These are phyloP conservation scores for Dryas alaskensis DNA, from an alignment of 306 rosid genomes.

Conservation along the genomic window DNA sequence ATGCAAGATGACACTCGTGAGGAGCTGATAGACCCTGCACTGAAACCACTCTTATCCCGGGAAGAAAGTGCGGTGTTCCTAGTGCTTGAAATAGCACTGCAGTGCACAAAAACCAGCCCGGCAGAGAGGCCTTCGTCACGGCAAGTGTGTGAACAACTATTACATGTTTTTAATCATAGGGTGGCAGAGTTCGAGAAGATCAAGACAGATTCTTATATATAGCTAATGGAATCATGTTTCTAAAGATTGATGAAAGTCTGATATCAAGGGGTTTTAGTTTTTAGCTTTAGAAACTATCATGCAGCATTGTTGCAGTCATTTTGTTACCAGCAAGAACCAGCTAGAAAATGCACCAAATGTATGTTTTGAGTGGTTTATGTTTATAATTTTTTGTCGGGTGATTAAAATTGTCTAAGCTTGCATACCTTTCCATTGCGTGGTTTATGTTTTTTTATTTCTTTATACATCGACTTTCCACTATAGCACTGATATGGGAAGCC, in stretches of 20 bases:
- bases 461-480: too few relatives aligned
- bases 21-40: slow-evolving; percentile 60
- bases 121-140: slow-evolving; percentile 79
- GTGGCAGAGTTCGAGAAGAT: slow-evolving; percentile 41
- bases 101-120: slow-evolving; percentile 74
- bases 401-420: too few relatives aligned
- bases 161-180: slow-evolving; percentile 55
- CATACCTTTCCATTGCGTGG: neutral
- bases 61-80: slow-evolving; percentile 67
- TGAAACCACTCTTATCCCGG: slow-evolving; percentile 54
- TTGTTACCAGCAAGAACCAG: neutral
- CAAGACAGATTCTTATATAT: slow-evolving; percentile 21
- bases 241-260: slow-evolving; percentile 12
- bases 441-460: neutral
- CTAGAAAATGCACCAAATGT: too few relatives aligned
- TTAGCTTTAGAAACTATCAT: neutral
- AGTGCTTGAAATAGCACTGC: slow-evolving; percentile 85
- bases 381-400: too few relatives aligned
- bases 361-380: too few relatives aligned
- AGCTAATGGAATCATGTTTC: slow-evolving; percentile 9
- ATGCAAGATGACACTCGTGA: slow-evolving; percentile 44
- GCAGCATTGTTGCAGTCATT: slow-evolving; percentile 4
- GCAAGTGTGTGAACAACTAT: slow-evolving; percentile 67
- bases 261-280: neutral
- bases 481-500: too few relatives aligned